Evolutionary conservation across 495 filamentous ascomycete genomes (phyloP), one percentile per base, ranked within the genome.

Genomic region (Tuber melanosporum): DNA sequence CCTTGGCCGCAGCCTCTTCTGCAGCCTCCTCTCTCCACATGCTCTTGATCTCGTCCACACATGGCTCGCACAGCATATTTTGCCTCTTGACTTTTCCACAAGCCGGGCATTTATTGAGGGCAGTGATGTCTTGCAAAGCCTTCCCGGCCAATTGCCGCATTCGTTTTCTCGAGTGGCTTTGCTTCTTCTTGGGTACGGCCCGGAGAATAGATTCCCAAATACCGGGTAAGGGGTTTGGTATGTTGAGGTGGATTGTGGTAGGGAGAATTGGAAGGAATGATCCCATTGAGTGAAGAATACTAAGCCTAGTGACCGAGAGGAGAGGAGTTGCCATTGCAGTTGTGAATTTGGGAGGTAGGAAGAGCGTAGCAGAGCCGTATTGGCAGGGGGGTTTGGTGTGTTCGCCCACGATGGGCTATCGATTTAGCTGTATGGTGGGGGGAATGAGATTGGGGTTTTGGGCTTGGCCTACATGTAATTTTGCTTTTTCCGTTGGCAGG

Each of bases 171-270:
- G 92, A 93, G 85, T 99, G 92, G 41, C 95, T 97, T 15, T 94
- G 97, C 89, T 98, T 99, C 86, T 97, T 98, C 88, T 99, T 99
- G 15, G 95, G 95, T 9, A 97, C 95, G 6, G 95, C 95, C 78
- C 91, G 90, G 47, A 99, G 90, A 52, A 98, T 89, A 3, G 92
- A 93, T 77, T 97, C 96, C 93, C 95, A 98, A 77, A 99, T 88
- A 52, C 90, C 92, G 70, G 88, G 88, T 26, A 96, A 84, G 5
- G 95, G 79, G 14, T 86, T 87, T 1, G 90, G 88, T 19, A 91
- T 79, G 45, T 87, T 89, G 76, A 89, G 84, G 71, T 86, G 87
- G 76, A 91, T 86, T n/a, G 85, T 84, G 39, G 87, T 85, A 43
- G 90, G 84, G 77, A 90, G 80, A 69, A 87, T 66, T 74, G 81